phyloP scores from a whole-genome alignment of 177 flowering plant species.

The Vitis hybrid region DNA sequence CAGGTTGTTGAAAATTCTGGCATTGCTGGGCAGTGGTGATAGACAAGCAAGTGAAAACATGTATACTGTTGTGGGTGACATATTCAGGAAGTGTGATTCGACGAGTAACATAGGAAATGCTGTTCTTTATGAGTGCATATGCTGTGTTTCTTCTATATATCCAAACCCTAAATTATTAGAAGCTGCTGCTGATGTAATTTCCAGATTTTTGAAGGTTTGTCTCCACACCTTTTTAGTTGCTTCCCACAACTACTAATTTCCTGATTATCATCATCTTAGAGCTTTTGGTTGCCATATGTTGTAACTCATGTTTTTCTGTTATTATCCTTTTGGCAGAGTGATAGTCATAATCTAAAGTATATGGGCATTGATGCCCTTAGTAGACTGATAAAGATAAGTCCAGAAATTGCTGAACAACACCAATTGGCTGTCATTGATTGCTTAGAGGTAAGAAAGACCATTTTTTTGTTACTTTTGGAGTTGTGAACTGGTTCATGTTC shows the following conservation, averaged over 20 bases:
- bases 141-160: constrained; percentile 82
- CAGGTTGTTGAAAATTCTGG: constrained; percentile 83
- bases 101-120: constrained; percentile 95
- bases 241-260: constrained; percentile 3
- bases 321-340: constrained; percentile 59
- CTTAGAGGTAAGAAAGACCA: constrained; percentile 68
- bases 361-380: constrained; percentile 98
- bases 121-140: constrained; percentile 83
- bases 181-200: constrained; percentile 85
- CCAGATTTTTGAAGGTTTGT: constrained; percentile 86
- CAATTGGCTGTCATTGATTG: constrained; percentile 99
- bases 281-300: constrained; percentile 1
- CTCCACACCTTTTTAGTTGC: constrained; percentile 11
- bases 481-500: background rate
- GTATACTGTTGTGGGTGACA: constrained; percentile 85
- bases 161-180: constrained; percentile 81
- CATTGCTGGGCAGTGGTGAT: constrained; percentile 86
- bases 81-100: constrained; percentile 81
- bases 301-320: constrained; percentile 7
- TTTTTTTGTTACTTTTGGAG: background rate
- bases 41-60: constrained; percentile 87
- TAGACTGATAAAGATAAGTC: constrained; percentile 80
- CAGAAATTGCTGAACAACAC: constrained; percentile 96
- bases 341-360: constrained; percentile 89
- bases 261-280: background rate